A percentile compares a stretch with the other conserved stretches of the same genome.
Conservation (phyloP, 352 stramenopile species). For the Phytophthora fragariae region DNA sequence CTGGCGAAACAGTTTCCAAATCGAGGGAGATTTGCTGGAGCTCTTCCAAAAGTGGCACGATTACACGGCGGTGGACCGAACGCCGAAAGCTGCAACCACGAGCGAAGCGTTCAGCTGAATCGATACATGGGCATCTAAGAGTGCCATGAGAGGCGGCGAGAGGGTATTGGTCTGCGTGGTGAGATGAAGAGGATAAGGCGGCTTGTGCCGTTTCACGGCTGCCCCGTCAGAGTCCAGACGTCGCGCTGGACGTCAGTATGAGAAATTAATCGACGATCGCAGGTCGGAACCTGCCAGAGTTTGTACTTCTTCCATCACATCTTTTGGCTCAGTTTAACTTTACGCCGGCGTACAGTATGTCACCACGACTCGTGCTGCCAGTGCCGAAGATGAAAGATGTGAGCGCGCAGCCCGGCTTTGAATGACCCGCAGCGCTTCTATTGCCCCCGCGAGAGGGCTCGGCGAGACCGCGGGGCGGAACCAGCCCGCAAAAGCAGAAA, state of each 20-base stretch:
- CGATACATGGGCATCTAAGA: too few relatives aligned
- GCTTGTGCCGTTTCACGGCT: too few relatives aligned
- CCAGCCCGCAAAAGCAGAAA: constrained; percentile 23
- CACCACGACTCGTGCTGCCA: background rate
- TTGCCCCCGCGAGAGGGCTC: background rate
- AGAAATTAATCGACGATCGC: constrained; percentile 10
- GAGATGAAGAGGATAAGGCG: too few relatives aligned
- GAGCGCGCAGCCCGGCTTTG: constrained; percentile 12
- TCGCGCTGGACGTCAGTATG: too few relatives aligned
- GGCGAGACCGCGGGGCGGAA: background rate
- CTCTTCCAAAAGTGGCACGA: constrained; percentile 17
- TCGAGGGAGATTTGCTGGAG: constrained; percentile 15
- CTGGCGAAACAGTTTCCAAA: constrained; percentile 8
- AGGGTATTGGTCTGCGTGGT: too few relatives aligned
- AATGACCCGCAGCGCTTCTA: constrained; percentile 24
- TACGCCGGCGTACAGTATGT: too few relatives aligned
- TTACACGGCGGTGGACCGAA: constrained; percentile 24
- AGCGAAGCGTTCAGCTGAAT: background rate
- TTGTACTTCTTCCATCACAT: background rate
- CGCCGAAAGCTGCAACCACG: background rate
- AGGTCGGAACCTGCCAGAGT: background rate
- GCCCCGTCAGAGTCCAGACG: too few relatives aligned
- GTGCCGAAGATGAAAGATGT: background rate
- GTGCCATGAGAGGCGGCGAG: too few relatives aligned
- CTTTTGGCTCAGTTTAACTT: background rate